A percentile compares a stretch with the other conserved stretches of the same genome.
These are phyloP conservation scores for Nematodospora anomalae DNA, from an alignment of 1,139 yeast species.

Conservation along the genomic window DNA sequence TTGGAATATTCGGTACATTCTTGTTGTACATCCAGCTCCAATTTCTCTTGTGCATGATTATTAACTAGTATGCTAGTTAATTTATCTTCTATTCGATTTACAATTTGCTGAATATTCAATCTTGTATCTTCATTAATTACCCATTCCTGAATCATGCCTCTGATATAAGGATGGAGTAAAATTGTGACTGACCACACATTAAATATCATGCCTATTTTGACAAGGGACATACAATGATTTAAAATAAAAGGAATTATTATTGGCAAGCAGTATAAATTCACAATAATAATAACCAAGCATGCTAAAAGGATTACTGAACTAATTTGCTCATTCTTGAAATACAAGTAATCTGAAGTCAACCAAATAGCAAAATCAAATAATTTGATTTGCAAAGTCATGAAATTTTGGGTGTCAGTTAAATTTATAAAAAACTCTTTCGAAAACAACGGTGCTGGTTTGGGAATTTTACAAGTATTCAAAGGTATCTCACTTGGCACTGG, in stretches of 20 bases:
- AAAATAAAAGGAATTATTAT: slow-evolving; percentile 29
- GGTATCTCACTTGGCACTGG: slow-evolving; percentile 60
- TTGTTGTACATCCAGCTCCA: slow-evolving; percentile 3
- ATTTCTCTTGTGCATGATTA: slow-evolving; percentile 3
- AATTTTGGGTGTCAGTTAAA: slow-evolving; percentile 82
- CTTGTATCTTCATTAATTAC: slow-evolving; percentile 64
- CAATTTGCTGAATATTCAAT: slow-evolving; percentile 42
- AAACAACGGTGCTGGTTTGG: slow-evolving; percentile 77
- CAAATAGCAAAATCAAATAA: slow-evolving; percentile 58
- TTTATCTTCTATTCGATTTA: slow-evolving; percentile 47
- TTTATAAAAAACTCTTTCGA: slow-evolving; percentile 77
- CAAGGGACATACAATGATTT: slow-evolving; percentile 22
- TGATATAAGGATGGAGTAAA: slow-evolving; percentile 54
- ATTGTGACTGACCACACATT: slow-evolving; percentile 53
- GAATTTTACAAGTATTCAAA: slow-evolving; percentile 47
- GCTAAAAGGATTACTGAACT: slow-evolving; percentile 54
- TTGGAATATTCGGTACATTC: slow-evolving; percentile 11
- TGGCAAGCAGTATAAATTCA: slow-evolving; percentile 35
- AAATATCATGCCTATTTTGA: slow-evolving; percentile 36
- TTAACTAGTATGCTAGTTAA: slow-evolving; percentile 12
- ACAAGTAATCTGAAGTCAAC: slow-evolving; percentile 57
- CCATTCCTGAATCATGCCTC: slow-evolving; percentile 45
- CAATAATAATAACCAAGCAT: slow-evolving; percentile 23
- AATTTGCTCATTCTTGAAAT: slow-evolving; percentile 62
- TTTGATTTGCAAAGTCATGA: slow-evolving; percentile 68